A percentile compares a stretch with the other conserved stretches of the same genome.
Conservation (phyloP, 2,329 filamentous ascomycete genomes). For the Teratosphaeria gauchensis region DNA sequence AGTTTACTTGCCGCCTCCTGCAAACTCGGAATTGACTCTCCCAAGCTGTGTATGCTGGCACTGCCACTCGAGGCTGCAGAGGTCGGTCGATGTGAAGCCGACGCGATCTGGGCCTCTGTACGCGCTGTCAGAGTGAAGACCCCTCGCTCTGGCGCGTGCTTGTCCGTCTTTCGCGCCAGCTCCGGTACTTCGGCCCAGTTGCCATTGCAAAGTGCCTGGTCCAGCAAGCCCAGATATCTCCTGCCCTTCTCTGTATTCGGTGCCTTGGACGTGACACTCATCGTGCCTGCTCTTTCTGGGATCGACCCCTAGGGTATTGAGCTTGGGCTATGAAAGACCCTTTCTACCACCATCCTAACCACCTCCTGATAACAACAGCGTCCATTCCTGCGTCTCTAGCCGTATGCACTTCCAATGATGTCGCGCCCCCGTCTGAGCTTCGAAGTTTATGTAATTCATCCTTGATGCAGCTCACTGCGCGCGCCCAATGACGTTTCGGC, state of each 20-base stretch:
- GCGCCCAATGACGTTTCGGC: no score
- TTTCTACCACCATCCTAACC: background rate
- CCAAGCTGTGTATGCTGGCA: constrained; percentile 22
- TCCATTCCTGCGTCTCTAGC: background rate
- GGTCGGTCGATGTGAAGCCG: constrained; percentile 33
- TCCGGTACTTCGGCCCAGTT: constrained; percentile 82
- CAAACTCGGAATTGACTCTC: constrained; percentile 32
- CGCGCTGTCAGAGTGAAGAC: constrained; percentile 39
- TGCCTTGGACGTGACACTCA: constrained; percentile 18
- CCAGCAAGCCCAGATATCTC: constrained; percentile 72
- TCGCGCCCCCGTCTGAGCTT: background rate
- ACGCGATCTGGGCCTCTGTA: constrained; percentile 37
- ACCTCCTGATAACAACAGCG: background rate
- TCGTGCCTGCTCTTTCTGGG: constrained; percentile 4
- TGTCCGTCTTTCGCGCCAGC: constrained; percentile 83
- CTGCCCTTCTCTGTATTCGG: constrained; percentile 52
- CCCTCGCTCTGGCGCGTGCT: constrained; percentile 66
- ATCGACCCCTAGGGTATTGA: background rate
- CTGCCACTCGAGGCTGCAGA: constrained; percentile 32
- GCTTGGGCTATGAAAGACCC: background rate
- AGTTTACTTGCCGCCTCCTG: constrained; percentile 23
- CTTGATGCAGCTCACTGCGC: background rate
- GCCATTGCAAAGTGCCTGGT: constrained; percentile 77
- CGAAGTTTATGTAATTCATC: background rate
- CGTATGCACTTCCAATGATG: background rate